Evolutionary conservation across 768 basidiomycete species (phyloP).

Genomic region (Cyathus striatus): DNA sequence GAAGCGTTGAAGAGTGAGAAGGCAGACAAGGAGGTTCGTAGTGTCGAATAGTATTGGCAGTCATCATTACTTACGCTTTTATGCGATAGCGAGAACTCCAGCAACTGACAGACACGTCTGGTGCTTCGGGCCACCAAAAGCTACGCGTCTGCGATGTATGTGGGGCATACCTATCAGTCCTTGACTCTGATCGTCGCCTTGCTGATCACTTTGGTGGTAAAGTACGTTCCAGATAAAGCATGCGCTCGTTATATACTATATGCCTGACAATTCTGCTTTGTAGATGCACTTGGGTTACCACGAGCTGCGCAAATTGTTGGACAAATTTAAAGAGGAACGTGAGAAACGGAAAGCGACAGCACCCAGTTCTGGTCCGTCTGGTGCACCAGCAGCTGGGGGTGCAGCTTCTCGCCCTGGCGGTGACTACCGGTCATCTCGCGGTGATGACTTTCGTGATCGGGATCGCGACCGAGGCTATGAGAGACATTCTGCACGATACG

Average conservation of each 20-base stretch:
- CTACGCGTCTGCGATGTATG: slow-evolving; percentile 99
- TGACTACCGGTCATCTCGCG: slow-evolving; percentile 57
- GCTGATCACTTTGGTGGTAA: slow-evolving; percentile 99
- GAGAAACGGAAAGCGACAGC: slow-evolving; percentile 70
- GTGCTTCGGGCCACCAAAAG: slow-evolving; percentile 99
- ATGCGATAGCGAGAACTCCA: slow-evolving; percentile 78
- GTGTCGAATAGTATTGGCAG: slow-evolving; percentile 7
- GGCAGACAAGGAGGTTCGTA: slow-evolving; percentile 83
- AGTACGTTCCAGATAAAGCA: slow-evolving; percentile 39
- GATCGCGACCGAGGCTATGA: slow-evolving; percentile 67
- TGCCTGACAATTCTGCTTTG: slow-evolving; percentile 15
- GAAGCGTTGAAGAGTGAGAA: slow-evolving; percentile 97
- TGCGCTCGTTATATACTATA: background rate
- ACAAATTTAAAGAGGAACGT: slow-evolving; percentile 87
- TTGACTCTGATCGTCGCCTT: slow-evolving; percentile 96
- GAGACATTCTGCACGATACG: slow-evolving; percentile 67
- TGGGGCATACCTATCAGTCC: slow-evolving; percentile 96
- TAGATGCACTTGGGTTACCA: slow-evolving; percentile 99
- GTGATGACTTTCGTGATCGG: slow-evolving; percentile 58
- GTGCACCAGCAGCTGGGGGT: slow-evolving; percentile 25
- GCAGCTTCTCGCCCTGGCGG: slow-evolving; percentile 35
- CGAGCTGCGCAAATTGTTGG: slow-evolving; percentile 91
- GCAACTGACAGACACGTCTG: slow-evolving; percentile 94
- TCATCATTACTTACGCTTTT: slow-evolving; percentile 6
- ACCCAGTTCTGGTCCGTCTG: slow-evolving; percentile 32